Evolutionary conservation across 352 stramenopile genomes (phyloP).

Genomic region (Phytophthora sp.): DNA sequence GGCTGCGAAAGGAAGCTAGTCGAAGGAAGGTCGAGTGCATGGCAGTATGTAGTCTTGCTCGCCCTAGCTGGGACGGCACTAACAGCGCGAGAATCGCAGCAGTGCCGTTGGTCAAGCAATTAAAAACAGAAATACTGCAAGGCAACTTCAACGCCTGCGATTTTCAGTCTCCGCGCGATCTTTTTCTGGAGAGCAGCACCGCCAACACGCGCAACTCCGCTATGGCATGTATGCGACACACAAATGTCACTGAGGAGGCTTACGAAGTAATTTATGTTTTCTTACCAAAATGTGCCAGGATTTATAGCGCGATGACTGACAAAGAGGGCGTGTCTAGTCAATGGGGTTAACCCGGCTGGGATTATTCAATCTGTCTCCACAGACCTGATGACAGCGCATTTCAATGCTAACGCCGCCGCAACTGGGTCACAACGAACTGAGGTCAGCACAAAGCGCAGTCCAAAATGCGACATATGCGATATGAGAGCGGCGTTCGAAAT

Average conservation of each 20-base stretch:
- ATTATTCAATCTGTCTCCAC: conserved; percentile 13
- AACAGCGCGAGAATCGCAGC: conserved; percentile 2
- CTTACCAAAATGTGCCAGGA: conserved; percentile 4
- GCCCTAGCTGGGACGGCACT: conserved; percentile 15
- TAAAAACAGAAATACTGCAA: conserved; percentile 33
- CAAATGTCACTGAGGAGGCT: conserved; percentile 13
- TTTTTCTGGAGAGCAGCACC: conserved; percentile 28
- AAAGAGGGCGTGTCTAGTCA: too few species aligned
- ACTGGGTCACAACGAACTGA: conserved; percentile 24
- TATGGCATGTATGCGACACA: conserved; percentile 24
- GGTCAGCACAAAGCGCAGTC: not conserved
- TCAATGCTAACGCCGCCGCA: conserved; percentile 6
- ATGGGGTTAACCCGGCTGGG: conserved; percentile 1
- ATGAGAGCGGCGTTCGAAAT: conserved; percentile 17
- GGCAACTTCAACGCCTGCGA: conserved; percentile 38
- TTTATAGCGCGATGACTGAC: conserved; percentile 2
- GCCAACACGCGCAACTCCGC: conserved; percentile 9
- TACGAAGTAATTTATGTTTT: conserved; percentile 37
- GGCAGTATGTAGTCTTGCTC: conserved; percentile 11
- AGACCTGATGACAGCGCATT: not conserved
- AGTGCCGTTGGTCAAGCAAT: conserved; percentile 27
- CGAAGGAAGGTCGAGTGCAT: conserved; percentile 30
- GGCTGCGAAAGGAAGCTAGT: conserved; percentile 20
- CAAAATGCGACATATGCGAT: conserved; percentile 25
- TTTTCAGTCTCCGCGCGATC: conserved; percentile 31